phyloP scores from a whole-genome alignment of 2,329 filamentous ascomycete genomes.

The Pestalotiopsis sp. region DNA sequence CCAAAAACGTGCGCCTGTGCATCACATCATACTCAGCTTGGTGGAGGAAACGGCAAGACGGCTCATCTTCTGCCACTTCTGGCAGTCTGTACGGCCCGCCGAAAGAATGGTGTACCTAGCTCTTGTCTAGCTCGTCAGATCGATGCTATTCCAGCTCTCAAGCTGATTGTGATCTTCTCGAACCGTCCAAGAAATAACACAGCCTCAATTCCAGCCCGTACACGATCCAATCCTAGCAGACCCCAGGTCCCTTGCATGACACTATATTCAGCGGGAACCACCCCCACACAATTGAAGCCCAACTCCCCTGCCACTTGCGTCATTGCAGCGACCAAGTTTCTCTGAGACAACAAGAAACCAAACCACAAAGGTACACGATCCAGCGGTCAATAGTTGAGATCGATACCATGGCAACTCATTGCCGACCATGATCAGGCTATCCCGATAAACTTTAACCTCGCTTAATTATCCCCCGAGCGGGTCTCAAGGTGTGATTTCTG shows the following conservation, averaged over 20 bases:
- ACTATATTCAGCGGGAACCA: background rate
- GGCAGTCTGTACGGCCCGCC: too few relatives aligned
- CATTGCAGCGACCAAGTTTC: background rate
- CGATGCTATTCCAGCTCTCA: too few relatives aligned
- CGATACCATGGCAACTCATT: background rate
- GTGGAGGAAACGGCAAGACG: too few relatives aligned
- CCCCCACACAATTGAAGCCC: background rate
- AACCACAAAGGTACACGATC: background rate
- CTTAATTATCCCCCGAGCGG: background rate
- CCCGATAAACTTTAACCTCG: background rate
- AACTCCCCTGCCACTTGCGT: background rate
- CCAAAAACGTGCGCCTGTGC: too few relatives aligned
- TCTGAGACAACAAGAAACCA: background rate
- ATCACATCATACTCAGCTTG: too few relatives aligned
- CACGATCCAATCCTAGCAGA: background rate
- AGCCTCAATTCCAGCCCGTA: background rate
- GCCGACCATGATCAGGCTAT: background rate
- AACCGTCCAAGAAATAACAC: background rate
- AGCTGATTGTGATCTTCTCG: background rate
- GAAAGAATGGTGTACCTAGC: too few relatives aligned
- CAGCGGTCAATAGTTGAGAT: background rate
- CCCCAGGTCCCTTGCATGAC: background rate
- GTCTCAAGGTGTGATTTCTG: slow-evolving; percentile 1
- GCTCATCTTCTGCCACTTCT: too few relatives aligned
- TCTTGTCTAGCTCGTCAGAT: too few relatives aligned